Evolutionary conservation across 331 rosid species (phyloP).

Genomic region (Telfairia occidentalis): DNA sequence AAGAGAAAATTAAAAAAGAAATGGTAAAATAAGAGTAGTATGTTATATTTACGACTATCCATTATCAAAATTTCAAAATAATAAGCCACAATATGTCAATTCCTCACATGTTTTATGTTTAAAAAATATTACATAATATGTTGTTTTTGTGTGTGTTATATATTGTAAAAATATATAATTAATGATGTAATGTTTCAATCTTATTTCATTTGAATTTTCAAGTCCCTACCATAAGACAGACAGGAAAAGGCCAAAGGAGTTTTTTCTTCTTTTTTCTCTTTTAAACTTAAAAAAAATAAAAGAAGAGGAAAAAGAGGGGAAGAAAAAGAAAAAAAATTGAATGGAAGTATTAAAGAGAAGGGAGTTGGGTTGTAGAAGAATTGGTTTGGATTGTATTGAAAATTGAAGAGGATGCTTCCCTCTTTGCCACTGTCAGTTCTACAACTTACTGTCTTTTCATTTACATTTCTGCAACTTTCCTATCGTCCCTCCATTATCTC

Average conservation of each 20-base stretch:
- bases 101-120: not conserved
- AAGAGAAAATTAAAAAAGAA: too few species aligned
- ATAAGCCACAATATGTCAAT: too few species aligned
- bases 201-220: not conserved
- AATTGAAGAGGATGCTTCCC: slow-evolving; percentile 3
- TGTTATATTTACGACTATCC: too few species aligned
- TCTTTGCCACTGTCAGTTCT: slow-evolving; percentile 8
- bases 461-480: slow-evolving; percentile 4
- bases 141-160: not conserved
- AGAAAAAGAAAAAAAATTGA: not conserved
- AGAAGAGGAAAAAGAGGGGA: not conserved
- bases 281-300: not conserved
- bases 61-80: too few species aligned
- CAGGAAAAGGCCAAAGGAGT: not conserved
- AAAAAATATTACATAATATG: not conserved
- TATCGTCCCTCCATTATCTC: not conserved
- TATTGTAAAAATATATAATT: not conserved
- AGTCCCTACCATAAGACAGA: not conserved
- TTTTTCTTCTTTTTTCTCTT: not conserved
- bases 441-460: slow-evolving; percentile 4
- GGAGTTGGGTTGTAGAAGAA: not conserved
- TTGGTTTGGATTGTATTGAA: not conserved
- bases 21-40: too few species aligned
- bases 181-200: not conserved
- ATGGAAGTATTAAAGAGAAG: not conserved